A percentile compares a stretch with the other conserved stretches of the same genome.
These are phyloP conservation scores for Claviceps lovelessii DNA, from an alignment of 2,329 filamentous ascomycete genomes.

Conservation along the genomic window DNA sequence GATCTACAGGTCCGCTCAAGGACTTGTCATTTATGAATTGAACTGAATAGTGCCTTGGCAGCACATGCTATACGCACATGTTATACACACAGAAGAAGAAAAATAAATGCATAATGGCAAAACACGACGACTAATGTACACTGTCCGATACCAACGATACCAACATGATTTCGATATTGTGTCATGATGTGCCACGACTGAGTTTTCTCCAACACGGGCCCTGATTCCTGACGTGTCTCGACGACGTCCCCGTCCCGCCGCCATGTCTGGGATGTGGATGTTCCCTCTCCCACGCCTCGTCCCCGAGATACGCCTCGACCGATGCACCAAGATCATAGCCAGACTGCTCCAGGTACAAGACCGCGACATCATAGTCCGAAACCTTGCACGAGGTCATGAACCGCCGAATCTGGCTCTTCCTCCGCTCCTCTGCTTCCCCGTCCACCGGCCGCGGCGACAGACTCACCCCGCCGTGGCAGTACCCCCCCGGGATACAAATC, in stretches of 20 bases:
- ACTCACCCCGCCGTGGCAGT: slow-evolving; percentile 52
- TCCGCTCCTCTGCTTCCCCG: slow-evolving; percentile 57
- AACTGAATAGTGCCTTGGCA: slow-evolving; percentile 10
- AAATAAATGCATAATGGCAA: neutral
- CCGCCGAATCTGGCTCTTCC: slow-evolving; percentile 55
- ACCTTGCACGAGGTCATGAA: slow-evolving; percentile 74
- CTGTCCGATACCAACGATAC: neutral
- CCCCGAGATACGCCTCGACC: slow-evolving; percentile 49
- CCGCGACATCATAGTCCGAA: slow-evolving; percentile 59
- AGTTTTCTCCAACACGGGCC: slow-evolving; percentile 20
- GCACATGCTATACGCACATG: slow-evolving; percentile 3
- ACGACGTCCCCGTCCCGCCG: slow-evolving; percentile 10
- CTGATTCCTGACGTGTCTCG: slow-evolving; percentile 16
- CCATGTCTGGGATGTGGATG: slow-evolving; percentile 46
- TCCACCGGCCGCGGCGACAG: slow-evolving; percentile 58
- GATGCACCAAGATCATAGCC: slow-evolving; percentile 53
- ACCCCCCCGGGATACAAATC: slow-evolving; percentile 55
- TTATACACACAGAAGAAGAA: neutral
- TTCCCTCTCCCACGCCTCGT: slow-evolving; percentile 61
- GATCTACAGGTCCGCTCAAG: slow-evolving; percentile 11
- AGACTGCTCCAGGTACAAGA: slow-evolving; percentile 59
- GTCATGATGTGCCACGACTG: neutral
- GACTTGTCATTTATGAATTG: slow-evolving; percentile 14
- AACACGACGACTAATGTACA: slow-evolving; percentile 7
- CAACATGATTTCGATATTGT: neutral